Conservation (phyloP, 257 asterid species). For the Solanum acaule region DNA sequence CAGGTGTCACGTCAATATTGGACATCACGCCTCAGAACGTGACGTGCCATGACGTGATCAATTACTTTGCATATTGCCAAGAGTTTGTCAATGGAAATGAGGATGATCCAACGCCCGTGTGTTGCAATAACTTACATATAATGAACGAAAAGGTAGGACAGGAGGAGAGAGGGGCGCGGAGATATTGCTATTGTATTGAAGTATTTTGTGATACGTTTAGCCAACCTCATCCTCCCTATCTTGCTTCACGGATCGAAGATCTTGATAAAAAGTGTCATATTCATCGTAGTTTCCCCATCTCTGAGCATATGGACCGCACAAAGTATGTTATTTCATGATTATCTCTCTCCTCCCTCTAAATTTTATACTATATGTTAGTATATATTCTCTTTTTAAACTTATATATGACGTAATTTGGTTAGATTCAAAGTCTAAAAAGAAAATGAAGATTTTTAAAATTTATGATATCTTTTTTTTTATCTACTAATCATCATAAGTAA, state of each 20-base stretch:
- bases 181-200: neutral
- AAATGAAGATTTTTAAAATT: neutral
- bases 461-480: neutral
- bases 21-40: neutral
- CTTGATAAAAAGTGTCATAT: neutral
- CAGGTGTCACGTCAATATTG: neutral
- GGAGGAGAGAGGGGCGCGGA: neutral
- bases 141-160: neutral
- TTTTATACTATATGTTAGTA: neutral
- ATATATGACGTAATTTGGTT: too few relatives aligned
- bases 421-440: neutral
- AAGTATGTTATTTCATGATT: neutral
- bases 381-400: neutral
- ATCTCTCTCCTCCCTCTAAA: neutral
- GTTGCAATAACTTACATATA: neutral
- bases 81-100: neutral
- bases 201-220: neutral
- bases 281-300: conserved; percentile 10
- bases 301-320: conserved; percentile 7
- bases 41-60: neutral
- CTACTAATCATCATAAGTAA: neutral
- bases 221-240: neutral
- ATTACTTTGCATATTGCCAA: neutral
- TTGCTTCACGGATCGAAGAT: neutral
- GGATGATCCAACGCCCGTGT: neutral